phyloP scores from a whole-genome alignment of 306 rosid genomes.

The Fragaria ananassa region DNA sequence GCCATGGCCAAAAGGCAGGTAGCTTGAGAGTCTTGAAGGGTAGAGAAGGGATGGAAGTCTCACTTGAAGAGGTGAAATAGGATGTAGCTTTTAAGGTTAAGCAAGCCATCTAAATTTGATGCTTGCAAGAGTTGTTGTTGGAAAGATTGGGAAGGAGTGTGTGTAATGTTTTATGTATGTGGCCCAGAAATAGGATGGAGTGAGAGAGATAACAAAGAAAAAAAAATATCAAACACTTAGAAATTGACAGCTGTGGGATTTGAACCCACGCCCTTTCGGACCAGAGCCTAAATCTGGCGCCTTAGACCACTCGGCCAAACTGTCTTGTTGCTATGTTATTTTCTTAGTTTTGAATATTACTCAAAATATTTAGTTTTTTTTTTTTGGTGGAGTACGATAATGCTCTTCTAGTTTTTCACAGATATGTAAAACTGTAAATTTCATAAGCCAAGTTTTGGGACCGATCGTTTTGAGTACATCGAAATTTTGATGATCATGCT shows the following conservation, averaged over 20 bases:
- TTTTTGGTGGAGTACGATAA: too few species aligned
- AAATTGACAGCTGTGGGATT: conserved; percentile 71
- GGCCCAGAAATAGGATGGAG: conserved; percentile 13
- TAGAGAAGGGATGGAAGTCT: conserved; percentile 43
- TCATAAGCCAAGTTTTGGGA: neutral
- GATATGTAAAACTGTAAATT: neutral
- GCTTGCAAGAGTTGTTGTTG: neutral
- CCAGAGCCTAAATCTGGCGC: conserved; percentile 99
- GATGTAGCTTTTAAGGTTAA: conserved; percentile 30
- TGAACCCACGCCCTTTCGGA: conserved; percentile 98
- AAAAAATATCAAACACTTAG: neutral
- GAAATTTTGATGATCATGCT: neutral
- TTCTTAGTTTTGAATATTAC: too few species aligned
- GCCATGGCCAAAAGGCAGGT: conserved; percentile 70
- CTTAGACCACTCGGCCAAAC: conserved; percentile 98
- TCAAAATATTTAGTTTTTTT: too few species aligned
- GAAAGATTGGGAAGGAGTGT: neutral
- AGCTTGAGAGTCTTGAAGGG: conserved; percentile 53
- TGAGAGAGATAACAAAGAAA: neutral
- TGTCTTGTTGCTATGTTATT: conserved; percentile 4
- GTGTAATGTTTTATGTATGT: neutral
- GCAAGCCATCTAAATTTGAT: conserved; percentile 41
- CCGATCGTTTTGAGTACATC: neutral
- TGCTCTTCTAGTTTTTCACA: neutral
- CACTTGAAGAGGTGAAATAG: conserved; percentile 31